Evolutionary conservation across 2,329 filamentous ascomycete species (phyloP).

Genomic region (Colletotrichum tropicale): DNA sequence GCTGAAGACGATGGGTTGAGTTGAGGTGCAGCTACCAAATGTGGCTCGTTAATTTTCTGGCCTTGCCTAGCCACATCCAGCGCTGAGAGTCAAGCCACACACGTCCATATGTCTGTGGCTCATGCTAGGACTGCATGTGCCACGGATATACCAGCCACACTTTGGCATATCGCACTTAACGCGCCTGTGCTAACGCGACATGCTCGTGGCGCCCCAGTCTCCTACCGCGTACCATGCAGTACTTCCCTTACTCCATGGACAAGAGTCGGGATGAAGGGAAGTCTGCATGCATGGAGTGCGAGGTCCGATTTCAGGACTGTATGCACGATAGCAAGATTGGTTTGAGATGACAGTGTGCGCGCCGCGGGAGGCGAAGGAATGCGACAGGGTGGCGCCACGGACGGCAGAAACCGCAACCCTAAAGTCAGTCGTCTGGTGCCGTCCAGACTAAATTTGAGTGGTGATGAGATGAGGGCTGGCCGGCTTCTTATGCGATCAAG

Average conservation of each 20-base stretch:
- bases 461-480: neutral
- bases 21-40: constrained; percentile 6
- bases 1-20: constrained; percentile 14
- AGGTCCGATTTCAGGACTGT: neutral
- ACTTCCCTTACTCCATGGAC: neutral
- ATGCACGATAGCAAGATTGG: neutral
- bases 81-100: neutral
- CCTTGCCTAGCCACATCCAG: neutral
- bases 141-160: neutral
- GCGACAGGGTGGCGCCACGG: constrained; percentile 4
- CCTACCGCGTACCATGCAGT: neutral
- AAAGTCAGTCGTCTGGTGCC: neutral
- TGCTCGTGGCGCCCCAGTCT: neutral
- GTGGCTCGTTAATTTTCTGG: constrained; percentile 11
- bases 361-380: neutral
- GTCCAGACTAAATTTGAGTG: neutral
- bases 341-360: neutral
- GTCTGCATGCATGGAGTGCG: neutral
- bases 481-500: neutral
- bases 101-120: neutral
- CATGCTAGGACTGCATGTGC: neutral
- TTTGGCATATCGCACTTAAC: neutral
- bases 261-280: neutral
- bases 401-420: constrained; percentile 4
- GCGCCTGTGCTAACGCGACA: constrained; percentile 9